Conservation (phyloP, 805 yeast genomes). For the Scheffersomyces lignosus region DNA sequence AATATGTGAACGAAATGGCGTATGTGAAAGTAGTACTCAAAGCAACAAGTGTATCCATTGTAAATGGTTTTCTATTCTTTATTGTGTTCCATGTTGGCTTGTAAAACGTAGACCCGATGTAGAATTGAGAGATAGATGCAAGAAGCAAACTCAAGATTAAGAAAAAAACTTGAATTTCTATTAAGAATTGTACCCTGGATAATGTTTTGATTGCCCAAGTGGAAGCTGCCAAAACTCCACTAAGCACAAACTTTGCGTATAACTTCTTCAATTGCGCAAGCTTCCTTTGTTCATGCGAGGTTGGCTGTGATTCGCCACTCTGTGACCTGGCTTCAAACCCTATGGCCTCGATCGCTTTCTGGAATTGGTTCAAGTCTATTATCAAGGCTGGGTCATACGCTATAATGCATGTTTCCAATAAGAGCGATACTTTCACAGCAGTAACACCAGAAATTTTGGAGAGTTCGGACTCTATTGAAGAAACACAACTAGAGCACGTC, state of each 20-base stretch:
- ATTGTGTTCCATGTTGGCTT: slow-evolving; percentile 7
- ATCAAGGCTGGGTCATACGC: slow-evolving; percentile 7
- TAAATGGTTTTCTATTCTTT: slow-evolving; percentile 4
- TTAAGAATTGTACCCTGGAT: slow-evolving; percentile 2
- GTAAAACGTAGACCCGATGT: slow-evolving; percentile 3
- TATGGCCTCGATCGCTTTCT: slow-evolving; percentile 4
- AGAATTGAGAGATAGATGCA: slow-evolving; percentile 2
- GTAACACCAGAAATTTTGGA: slow-evolving; percentile 4
- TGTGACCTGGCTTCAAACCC: slow-evolving; percentile 3
- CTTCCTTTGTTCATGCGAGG: neutral
- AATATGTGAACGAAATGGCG: slow-evolving; percentile 3
- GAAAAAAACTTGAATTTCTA: neutral
- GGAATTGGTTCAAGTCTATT: slow-evolving; percentile 1
- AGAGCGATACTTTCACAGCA: slow-evolving; percentile 6
- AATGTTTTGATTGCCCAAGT: slow-evolving; percentile 1
- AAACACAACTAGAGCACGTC: slow-evolving; percentile 6
- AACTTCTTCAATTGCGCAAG: neutral
- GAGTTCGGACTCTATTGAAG: slow-evolving; percentile 4
- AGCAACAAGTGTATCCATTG: slow-evolving; percentile 8
- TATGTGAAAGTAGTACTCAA: slow-evolving; percentile 7
- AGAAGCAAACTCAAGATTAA: neutral
- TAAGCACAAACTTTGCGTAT: neutral
- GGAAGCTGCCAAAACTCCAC: slow-evolving; percentile 4
- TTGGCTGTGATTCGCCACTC: neutral
- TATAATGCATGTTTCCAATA: slow-evolving; percentile 1